phyloP scores from a whole-genome alignment of 305 asterid genomes.

The Striga hermonthica region DNA sequence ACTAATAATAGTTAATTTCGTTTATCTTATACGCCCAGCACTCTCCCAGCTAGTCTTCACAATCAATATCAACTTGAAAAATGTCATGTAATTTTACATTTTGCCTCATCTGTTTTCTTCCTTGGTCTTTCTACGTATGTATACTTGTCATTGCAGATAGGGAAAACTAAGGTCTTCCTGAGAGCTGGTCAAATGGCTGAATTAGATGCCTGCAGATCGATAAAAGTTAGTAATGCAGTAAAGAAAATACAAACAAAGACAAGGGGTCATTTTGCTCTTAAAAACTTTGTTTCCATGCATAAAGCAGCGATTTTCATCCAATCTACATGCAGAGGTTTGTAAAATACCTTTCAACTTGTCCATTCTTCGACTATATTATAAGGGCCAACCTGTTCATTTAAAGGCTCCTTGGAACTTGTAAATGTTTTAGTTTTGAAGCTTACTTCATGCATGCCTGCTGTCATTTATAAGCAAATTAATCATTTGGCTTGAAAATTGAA shows the following conservation, averaged over 20 bases:
- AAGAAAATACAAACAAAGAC: constrained; percentile 66
- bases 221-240: constrained; percentile 66
- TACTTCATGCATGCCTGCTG: too few species aligned
- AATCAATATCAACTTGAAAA: constrained; percentile 17
- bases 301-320: constrained; percentile 63
- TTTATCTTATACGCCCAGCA: neutral
- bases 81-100: constrained; percentile 3
- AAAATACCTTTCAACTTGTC: constrained; percentile 14
- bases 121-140: constrained; percentile 17
- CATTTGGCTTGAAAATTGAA: too few species aligned
- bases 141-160: constrained; percentile 58
- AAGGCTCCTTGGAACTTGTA: too few species aligned
- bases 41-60: too few species aligned
- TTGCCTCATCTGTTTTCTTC: neutral
- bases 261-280: constrained; percentile 64
- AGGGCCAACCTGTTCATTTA: too few species aligned
- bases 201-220: constrained; percentile 80
- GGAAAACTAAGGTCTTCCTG: constrained; percentile 80
- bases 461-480: too few species aligned
- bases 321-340: constrained; percentile 84
- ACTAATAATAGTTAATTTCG: neutral
- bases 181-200: constrained; percentile 98
- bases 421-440: too few species aligned
- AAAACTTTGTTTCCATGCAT: constrained; percentile 52
- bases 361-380: neutral